Base-by-base conservation (phyloP, 2,329 filamentous ascomycete genomes). In the Fusarium beomiforme region DNA sequence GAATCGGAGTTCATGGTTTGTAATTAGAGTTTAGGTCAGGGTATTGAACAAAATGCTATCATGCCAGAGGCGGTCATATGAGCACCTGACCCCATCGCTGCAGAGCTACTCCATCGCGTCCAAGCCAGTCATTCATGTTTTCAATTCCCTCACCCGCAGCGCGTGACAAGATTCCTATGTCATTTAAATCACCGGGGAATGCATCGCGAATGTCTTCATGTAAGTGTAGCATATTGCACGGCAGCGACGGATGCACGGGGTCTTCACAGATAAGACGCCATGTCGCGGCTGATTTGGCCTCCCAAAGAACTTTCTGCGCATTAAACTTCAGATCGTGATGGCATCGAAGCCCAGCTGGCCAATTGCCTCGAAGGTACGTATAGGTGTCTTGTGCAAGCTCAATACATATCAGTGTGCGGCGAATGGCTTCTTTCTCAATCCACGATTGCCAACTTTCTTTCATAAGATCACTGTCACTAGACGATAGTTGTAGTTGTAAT, bases 301-400 rank as follows among this genome's bases (percentile, higher is more conserved):
- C 56, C 59, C 59, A 63, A 4, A 63, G 31, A 11, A 29, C 31
- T 7, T 9, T 60, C 21, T 63, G 59, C 1, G 56, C 56, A 3
- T 46, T 33, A 1, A 63, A 63, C 3, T 8, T 3, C 1, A 63
- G 44, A 5, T 63, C 33, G n/a, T 63, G 36, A n/a, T 61, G 26
- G 0, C 31, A 21, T 4, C 23, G 44, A 7, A 61, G 13, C 2
- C 59, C 59, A 0, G 31, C 8, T 3, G 57, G 43, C 59, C 59
- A 63, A 11, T 36, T 37, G 1, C 19, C 43, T 24, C 33, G 57
- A 2, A 63, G 37, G 4, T 51, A 63, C 0, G 24, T 61, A 23
- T 63, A 63, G 0, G 31, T 36, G 5, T 43, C 59, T 0, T 46
- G 39, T 1, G 42, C 24, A 17, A 63, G 23, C 10, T 63, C 59